Evolutionary conservation across 73 alveolate genomes (phyloP).

Genomic region (Durusdinium trenchii): DNA sequence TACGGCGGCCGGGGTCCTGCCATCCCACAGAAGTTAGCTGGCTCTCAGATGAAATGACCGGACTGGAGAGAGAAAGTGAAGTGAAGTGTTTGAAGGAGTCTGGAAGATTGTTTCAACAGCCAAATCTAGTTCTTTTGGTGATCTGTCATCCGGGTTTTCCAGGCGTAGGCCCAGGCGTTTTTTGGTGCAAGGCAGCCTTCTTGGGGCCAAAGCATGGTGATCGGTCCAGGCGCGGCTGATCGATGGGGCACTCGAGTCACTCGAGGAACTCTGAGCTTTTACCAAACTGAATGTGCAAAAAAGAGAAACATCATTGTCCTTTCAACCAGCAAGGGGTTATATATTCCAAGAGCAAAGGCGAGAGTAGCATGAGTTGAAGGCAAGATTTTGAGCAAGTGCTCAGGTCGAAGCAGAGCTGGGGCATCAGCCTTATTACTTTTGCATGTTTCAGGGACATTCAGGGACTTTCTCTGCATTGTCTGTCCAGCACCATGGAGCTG

Average conservation of each 20-base stretch:
- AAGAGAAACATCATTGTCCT: neutral
- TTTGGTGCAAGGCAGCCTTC: neutral
- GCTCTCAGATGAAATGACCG: neutral
- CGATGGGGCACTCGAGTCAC: too few species aligned
- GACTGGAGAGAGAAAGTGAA: neutral
- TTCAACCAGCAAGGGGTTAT: neutral
- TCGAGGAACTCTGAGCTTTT: neutral
- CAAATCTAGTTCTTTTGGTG: neutral
- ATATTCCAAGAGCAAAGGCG: neutral
- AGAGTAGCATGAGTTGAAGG: too few species aligned
- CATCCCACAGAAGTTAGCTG: slow-evolving; percentile 25
- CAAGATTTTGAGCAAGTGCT: too few species aligned
- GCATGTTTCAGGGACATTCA: too few species aligned
- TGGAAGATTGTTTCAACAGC: neutral
- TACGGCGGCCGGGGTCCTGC: slow-evolving; percentile 56
- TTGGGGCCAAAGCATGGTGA: slow-evolving; percentile 23
- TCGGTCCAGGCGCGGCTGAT: neutral
- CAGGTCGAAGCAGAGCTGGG: too few species aligned
- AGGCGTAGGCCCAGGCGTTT: too few species aligned
- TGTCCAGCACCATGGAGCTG: too few species aligned
- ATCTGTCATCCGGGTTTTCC: too few species aligned
- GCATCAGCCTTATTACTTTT: too few species aligned
- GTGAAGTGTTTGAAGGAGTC: neutral
- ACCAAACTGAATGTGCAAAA: neutral
- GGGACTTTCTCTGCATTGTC: too few species aligned